Evolutionary conservation across 345 rosid species (phyloP).

Genomic region (Lumnitzera racemosa): DNA sequence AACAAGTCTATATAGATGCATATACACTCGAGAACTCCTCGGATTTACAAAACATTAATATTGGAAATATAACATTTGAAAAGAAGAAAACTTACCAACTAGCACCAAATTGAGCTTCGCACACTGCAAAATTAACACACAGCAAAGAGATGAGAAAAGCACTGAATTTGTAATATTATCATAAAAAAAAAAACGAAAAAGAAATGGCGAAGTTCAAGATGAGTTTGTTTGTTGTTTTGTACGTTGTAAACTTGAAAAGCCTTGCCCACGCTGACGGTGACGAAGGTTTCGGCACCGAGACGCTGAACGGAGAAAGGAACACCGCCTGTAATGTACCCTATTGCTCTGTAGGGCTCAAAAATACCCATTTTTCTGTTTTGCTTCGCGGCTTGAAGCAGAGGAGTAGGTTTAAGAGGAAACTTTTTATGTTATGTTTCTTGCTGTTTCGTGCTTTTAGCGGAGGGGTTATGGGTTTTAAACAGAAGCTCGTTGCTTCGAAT

Average conservation of each 20-base stretch:
- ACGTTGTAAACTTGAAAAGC: constrained; percentile 87
- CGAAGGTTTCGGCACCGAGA: constrained; percentile 82
- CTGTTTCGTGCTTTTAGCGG: no score
- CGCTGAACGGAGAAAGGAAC: constrained; percentile 89
- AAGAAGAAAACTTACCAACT: constrained; percentile 37
- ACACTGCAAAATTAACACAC: constrained; percentile 40
- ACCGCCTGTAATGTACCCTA: constrained; percentile 75
- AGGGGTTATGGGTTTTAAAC: no score
- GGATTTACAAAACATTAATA: neutral
- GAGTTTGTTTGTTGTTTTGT: neutral
- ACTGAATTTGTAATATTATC: neutral
- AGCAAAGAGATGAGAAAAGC: neutral
- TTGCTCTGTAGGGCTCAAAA: constrained; percentile 84
- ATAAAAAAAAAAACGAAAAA: neutral
- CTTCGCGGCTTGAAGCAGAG: no score
- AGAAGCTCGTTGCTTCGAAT: no score
- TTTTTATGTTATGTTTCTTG: no score
- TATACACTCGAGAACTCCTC: no score
- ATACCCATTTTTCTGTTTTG: constrained; percentile 52
- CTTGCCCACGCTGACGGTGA: constrained; percentile 88
- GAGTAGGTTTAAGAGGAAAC: no score
- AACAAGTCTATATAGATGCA: no score
- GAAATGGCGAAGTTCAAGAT: neutral
- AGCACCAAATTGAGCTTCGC: constrained; percentile 76
- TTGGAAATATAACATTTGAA: neutral